These are phyloP conservation scores for Collybia nuda DNA, from an alignment of 768 basidiomycete genomes.

Conservation along the genomic window DNA sequence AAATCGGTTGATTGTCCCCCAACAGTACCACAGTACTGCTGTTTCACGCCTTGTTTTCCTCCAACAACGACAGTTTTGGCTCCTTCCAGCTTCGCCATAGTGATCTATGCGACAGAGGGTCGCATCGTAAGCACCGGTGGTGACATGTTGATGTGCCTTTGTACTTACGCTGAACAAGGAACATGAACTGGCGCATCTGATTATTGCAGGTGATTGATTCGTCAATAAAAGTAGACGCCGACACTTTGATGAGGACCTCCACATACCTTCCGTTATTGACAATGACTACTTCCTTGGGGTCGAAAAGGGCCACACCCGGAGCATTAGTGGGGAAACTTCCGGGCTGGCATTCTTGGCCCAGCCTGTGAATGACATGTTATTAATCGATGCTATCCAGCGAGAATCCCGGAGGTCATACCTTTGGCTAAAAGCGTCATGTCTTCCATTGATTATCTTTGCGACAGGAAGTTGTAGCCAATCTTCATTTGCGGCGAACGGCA, in stretches of 20 bases:
- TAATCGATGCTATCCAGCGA: not conserved
- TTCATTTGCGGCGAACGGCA: slow-evolving; percentile 35
- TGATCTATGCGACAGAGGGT: slow-evolving; percentile 36
- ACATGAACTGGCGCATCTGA: slow-evolving; percentile 48
- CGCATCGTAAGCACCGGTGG: not conserved
- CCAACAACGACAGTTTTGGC: slow-evolving; percentile 59
- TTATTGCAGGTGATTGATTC: not conserved
- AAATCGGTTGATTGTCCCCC: slow-evolving; percentile 64
- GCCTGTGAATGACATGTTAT: slow-evolving; percentile 20
- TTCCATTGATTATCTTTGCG: slow-evolving; percentile 43
- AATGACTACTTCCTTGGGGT: slow-evolving; percentile 47
- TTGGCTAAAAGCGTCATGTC: slow-evolving; percentile 50
- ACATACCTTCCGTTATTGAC: slow-evolving; percentile 54
- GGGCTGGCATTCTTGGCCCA: slow-evolving; percentile 48
- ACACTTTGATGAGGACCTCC: not conserved
- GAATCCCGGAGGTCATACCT: slow-evolving; percentile 24
- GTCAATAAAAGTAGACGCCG: not conserved
- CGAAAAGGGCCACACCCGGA: slow-evolving; percentile 47
- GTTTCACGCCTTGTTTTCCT: slow-evolving; percentile 42
- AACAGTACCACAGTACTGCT: slow-evolving; percentile 62
- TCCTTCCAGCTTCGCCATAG: slow-evolving; percentile 59
- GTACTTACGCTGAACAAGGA: slow-evolving; percentile 42
- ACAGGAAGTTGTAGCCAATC: slow-evolving; percentile 50
- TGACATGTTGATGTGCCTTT: not conserved
- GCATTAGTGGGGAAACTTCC: slow-evolving; percentile 19